Base-by-base conservation (phyloP, 208 protist genomes). In the Sergeia podlipaevii region DNA sequence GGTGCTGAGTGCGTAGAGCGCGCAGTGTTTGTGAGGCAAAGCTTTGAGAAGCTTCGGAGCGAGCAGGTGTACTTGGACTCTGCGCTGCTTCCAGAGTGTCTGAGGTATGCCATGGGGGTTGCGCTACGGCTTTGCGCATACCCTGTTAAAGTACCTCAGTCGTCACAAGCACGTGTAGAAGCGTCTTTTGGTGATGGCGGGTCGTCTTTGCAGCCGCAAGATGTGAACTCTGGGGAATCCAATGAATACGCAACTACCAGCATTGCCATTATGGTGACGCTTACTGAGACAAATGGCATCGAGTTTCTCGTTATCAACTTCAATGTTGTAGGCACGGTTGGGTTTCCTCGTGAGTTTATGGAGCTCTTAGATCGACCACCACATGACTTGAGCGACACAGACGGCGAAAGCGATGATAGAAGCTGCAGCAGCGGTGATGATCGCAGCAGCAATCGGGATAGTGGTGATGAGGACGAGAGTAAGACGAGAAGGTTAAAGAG, bases 241-340 rank as follows among this genome's bases (percentile, higher is more conserved):
- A n/a, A n/a, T n/a, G n/a, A n/a, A n/a, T n/a, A n/a, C n/a, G n/a
- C n/a, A n/a, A n/a, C n/a, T n/a, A n/a, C n/a, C n/a, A 33, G 74
- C 26, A 38, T 94, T 23, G 81, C 70, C 18, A 79, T 91, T 50
- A 89, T 71, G 20, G 69, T 81, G 15, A 80, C 70, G 28, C 51
- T 91, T 8, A 80, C 65, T 47, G 78, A 84, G 51, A 80, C 77
- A 42, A 82, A 80, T 32, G 75, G 64, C 4, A 44, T 91, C n/a
- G 80, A 91, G 56, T 91, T 91, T 58, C 68, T 95, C 29, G 71
- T 85, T n/a, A 54, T 95, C 55, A 73, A 81, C 73, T 91, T 91
- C 68, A 77, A 85, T 55, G 68, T 84, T 5, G 58, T 73, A 45
- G 67, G 67, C 23, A 73, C 79, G 28, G 56, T 64, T 32, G 71